phyloP scores from a whole-genome alignment of 2,329 filamentous ascomycete species.

The Fusarium algeriense region DNA sequence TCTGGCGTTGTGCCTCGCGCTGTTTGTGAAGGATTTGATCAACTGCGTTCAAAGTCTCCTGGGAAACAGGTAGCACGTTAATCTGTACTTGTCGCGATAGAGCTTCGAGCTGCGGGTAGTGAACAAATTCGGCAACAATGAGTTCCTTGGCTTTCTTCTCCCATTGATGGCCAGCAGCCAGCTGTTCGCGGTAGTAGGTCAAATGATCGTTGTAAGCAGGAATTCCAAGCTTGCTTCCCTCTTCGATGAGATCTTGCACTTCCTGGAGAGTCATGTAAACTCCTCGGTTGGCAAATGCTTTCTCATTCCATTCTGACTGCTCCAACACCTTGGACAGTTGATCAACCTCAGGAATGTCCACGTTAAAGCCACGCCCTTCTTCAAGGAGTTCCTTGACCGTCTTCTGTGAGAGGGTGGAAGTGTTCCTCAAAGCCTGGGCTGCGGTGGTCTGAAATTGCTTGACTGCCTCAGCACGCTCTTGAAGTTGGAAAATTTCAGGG shows the following conservation, averaged over 20 bases:
- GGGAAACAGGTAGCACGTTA: constrained; percentile 80
- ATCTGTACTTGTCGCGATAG: constrained; percentile 82
- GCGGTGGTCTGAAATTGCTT: constrained; percentile 86
- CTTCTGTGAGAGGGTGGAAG: constrained; percentile 71
- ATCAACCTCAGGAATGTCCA: constrained; percentile 91
- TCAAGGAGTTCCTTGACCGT: constrained; percentile 94
- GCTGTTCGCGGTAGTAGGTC: constrained; percentile 79
- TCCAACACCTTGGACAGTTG: constrained; percentile 83
- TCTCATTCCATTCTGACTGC: constrained; percentile 89
- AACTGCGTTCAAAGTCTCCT: constrained; percentile 82
- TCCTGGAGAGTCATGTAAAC: constrained; percentile 80
- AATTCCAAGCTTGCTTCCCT: constrained; percentile 82
- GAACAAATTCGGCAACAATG: constrained; percentile 89
- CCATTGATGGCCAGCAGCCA: constrained; percentile 84
- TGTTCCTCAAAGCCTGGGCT: constrained; percentile 75
- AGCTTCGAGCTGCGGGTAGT: constrained; percentile 94
- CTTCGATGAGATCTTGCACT: constrained; percentile 81
- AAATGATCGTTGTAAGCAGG: constrained; percentile 85
- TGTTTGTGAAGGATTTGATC: constrained; percentile 97
- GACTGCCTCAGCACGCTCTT: constrained; percentile 87
- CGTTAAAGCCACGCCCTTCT: constrained; percentile 87
- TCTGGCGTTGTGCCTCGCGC: constrained; percentile 90
- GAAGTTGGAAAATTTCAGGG: constrained; percentile 86
- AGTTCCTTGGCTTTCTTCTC: constrained; percentile 93
- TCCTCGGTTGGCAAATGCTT: constrained; percentile 74